These are phyloP conservation scores for Emmonsia crescens DNA, from an alignment of 2,329 filamentous ascomycete species.

Conservation along the genomic window DNA sequence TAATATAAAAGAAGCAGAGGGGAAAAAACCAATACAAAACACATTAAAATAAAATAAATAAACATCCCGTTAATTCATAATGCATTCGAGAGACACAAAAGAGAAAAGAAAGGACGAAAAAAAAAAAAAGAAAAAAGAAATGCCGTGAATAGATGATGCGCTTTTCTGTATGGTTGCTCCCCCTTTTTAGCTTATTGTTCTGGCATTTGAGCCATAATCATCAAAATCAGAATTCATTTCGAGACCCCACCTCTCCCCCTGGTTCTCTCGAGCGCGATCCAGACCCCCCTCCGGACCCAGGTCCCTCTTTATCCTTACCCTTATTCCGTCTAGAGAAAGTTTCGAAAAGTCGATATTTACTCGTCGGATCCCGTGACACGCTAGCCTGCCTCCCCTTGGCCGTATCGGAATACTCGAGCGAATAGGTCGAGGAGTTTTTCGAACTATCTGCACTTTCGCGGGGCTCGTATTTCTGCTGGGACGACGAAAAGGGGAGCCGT, in stretches of 20 bases:
- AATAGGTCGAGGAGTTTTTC: slow-evolving; percentile 38
- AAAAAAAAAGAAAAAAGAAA: slow-evolving; percentile 23
- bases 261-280: slow-evolving; percentile 1
- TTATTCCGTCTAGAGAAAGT: slow-evolving; percentile 18
- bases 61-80: background rate
- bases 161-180: background rate
- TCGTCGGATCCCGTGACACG: slow-evolving; percentile 28
- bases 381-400: slow-evolving; percentile 28
- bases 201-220: background rate
- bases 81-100: background rate
- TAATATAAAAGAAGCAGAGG: background rate
- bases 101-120: slow-evolving; percentile 17
- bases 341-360: slow-evolving; percentile 36
- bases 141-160: slow-evolving; percentile 14
- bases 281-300: background rate
- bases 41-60: background rate
- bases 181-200: background rate
- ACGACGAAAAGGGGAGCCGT: slow-evolving; percentile 27
- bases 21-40: too few species aligned
- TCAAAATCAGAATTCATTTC: slow-evolving; percentile 12
- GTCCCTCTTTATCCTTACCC: slow-evolving; percentile 9
- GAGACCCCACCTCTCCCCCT: slow-evolving; percentile 8
- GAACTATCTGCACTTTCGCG: slow-evolving; percentile 35
- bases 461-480: slow-evolving; percentile 30
- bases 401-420: slow-evolving; percentile 30